Evolutionary conservation across 768 basidiomycete genomes (phyloP).

Genomic region (Boletus huronensis): DNA sequence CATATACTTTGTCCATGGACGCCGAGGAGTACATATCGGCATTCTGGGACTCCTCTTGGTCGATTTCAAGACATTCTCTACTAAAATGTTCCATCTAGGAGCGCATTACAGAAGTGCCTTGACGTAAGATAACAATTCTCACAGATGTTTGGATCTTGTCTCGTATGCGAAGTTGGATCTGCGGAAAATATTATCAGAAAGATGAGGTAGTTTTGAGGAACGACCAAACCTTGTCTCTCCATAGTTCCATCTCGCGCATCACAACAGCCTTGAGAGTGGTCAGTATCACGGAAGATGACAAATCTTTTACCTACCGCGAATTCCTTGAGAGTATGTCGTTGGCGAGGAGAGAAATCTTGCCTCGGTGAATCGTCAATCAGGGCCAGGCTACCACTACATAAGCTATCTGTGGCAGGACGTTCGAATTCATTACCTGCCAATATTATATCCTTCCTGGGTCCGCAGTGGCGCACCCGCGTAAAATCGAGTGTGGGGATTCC

Average conservation of each 20-base stretch:
- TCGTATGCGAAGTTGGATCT: conserved; percentile 88
- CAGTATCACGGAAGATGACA: background rate
- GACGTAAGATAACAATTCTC: conserved; percentile 22
- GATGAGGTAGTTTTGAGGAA: background rate
- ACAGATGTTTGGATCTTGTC: conserved; percentile 90
- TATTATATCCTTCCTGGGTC: conserved; percentile 86
- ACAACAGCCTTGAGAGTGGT: conserved; percentile 56
- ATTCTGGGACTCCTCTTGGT: conserved; percentile 40
- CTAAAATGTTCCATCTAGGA: conserved; percentile 91
- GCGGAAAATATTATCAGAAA: background rate
- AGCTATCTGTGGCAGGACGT: conserved; percentile 1
- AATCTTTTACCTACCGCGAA: conserved; percentile 57
- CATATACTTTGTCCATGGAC: conserved; percentile 87
- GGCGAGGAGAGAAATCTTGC: conserved; percentile 82
- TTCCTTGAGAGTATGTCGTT: conserved; percentile 89
- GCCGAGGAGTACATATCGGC: conserved; percentile 25
- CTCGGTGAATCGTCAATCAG: conserved; percentile 82
- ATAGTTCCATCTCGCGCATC: conserved; percentile 94
- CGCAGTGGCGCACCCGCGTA: conserved; percentile 90
- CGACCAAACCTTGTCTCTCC: conserved; percentile 76
- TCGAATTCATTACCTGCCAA: conserved; percentile 62
- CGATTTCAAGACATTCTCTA: conserved; percentile 90
- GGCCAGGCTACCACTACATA: conserved; percentile 51
- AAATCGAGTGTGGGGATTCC: conserved; percentile 70
- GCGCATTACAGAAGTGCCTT: background rate